Evolutionary conservation across 306 rosid species (phyloP), one percentile per base, ranked within the genome.

Genomic region (Rubus idaeus): DNA sequence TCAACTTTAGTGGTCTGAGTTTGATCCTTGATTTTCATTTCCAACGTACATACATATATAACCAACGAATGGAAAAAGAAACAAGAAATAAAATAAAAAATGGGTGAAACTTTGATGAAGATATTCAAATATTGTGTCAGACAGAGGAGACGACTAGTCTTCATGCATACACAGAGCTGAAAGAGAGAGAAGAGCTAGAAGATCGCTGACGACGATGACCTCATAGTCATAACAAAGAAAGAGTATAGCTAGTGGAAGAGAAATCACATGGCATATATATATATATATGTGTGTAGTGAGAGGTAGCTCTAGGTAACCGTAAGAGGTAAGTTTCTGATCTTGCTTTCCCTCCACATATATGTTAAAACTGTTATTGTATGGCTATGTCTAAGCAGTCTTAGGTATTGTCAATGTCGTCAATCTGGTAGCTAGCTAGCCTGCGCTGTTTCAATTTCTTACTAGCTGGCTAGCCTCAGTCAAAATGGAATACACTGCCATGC

Each of bases 41-140:
- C 70, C 70, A 40, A 65, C 14, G 26, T 62, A 30, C 9, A 21
- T 1, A 21, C 30, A 14, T 14, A 57, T 50, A 53, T 9, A 56
- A 5, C 8, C 7, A 42, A 4, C 46, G 4, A 30, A 30, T 30
- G 46, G 46, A 62, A 14, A 14, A 62, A 13, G 42, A 62, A 16
- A n/a, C n/a, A 12, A 62, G 10, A 35, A 0, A 37, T 35, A 35
- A 30, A 14, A 35, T 35, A 13, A 63, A 5, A 13, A 41, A 61
- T 4, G 69, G 47, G 23, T 39, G 69, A 64, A 64, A 64, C 69
- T 64, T 39, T 64, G 46, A 64, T 40, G 70, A 39, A 65, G 47
- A 65, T 18, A 14, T 37, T 39, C 46, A 64, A 64, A 37, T 37
- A 37, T 64, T 40, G 13, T 64, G 69, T 64, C 69, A 64, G 69